phyloP scores from a whole-genome alignment of 1,284 basidiomycete species.

The Heterobasidion parviporum region DNA sequence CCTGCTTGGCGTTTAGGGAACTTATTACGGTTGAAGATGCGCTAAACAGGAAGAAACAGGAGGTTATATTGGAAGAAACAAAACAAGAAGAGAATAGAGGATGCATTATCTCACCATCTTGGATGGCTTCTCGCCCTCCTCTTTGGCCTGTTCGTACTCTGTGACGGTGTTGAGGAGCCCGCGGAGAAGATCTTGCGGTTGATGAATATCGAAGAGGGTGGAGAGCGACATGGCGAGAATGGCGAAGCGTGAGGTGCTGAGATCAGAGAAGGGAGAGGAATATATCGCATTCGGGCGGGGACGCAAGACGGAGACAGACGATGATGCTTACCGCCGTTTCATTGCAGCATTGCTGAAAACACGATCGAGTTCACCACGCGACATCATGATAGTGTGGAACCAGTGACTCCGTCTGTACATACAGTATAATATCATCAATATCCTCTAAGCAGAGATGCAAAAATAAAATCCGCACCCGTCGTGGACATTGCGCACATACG shows the following conservation, averaged over 20 bases:
- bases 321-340: constrained; percentile 58
- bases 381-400: constrained; percentile 83
- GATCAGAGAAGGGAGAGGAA: neutral
- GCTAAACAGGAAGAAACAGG: constrained; percentile 23
- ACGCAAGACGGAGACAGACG: neutral
- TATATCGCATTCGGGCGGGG: constrained; percentile 6
- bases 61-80: constrained; percentile 5
- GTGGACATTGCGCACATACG: constrained; percentile 76
- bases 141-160: constrained; percentile 74
- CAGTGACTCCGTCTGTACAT: constrained; percentile 65
- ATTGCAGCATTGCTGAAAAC: constrained; percentile 68
- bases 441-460: constrained; percentile 3
- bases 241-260: constrained; percentile 70
- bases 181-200: constrained; percentile 69
- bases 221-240: constrained; percentile 81
- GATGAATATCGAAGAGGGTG: constrained; percentile 69
- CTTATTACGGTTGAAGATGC: constrained; percentile 43
- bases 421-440: constrained; percentile 1
- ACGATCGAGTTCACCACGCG: constrained; percentile 61
- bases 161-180: constrained; percentile 61
- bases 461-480: constrained; percentile 56
- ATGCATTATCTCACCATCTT: constrained; percentile 52
- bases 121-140: constrained; percentile 66
- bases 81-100: neutral
- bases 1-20: constrained; percentile 37